Evolutionary conservation across 768 basidiomycete genomes (phyloP), one percentile per base, ranked within the genome.

Genomic region (Scleroderma bovista): DNA sequence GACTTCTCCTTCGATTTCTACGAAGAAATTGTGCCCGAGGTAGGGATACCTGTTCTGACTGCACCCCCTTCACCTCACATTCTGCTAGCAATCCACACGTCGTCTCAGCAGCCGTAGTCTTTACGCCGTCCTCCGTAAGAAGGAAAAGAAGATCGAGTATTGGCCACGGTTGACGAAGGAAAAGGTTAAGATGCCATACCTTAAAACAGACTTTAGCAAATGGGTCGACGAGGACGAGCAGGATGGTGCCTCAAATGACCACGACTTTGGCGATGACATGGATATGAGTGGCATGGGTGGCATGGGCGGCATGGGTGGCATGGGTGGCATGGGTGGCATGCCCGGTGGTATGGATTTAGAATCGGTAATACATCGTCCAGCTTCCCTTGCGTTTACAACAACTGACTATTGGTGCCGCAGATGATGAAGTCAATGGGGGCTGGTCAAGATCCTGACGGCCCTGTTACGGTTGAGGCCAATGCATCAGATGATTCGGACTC

Each of bases 181-280:
- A 52, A 94, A 93, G 69, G 62, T 79, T 52, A 89, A 79, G 69
- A 81, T 76, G 45, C 73, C 83, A 50, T 94, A 81, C 71, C 72
- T 97, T 69, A 97, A 96, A 78, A 96, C 93, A 40, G 91, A 97
- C 69, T 97, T 97, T 67, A 75, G 75, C 57, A 95, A 89, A 73
- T 97, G 93, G 93, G 86, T 88, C 37, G 94, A 97, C 62, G 94
- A 97, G 72, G 95, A 97, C 64, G 94, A 98, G 66, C 95, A 97
- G 71, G 87, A 89, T 36, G 86, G 75, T n/a, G n/a, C n/a, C n/a
- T n/a, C n/a, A n/a, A n/a, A n/a, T n/a, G n/a, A n/a, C n/a, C n/a
- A n/a, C n/a, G n/a, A n/a, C n/a, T n/a, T n/a, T n/a, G n/a, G n/a
- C n/a, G n/a, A n/a, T n/a, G n/a, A n/a, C n/a, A n/a, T n/a, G n/a